Conservation (phyloP, 306 rosid species). For the Ziziphus jujuba region DNA sequence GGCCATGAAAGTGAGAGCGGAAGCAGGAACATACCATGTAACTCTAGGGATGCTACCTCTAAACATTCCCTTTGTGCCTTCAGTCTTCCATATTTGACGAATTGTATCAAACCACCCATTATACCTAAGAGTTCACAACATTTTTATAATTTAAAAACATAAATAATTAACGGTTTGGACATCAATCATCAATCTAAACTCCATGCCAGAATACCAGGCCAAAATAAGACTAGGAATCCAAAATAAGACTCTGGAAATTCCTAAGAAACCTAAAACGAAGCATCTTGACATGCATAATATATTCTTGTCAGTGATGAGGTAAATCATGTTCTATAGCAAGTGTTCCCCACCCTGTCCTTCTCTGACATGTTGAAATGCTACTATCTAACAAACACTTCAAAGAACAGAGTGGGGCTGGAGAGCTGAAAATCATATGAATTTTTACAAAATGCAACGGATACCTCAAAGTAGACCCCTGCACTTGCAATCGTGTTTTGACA, state of each 20-base stretch:
- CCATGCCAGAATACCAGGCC: slow-evolving; percentile 2
- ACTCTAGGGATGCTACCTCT: slow-evolving; percentile 85
- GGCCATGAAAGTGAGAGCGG: slow-evolving; percentile 89
- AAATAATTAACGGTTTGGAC: not conserved
- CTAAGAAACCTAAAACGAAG: no score
- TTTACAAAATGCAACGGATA: slow-evolving; percentile 20
- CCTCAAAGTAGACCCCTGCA: slow-evolving; percentile 79
- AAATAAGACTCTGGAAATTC: no score
- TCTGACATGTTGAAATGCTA: not conserved
- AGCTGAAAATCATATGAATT: slow-evolving; percentile 7
- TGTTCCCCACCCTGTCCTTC: no score
- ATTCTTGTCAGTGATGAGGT: no score
- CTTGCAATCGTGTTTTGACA: slow-evolving; percentile 82
- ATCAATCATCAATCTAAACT: not conserved
- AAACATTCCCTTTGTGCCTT: slow-evolving; percentile 75
- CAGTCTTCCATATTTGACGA: slow-evolving; percentile 52
- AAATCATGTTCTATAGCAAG: no score
- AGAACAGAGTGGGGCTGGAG: not conserved
- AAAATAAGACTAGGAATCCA: not conserved
- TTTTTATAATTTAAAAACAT: slow-evolving; percentile 11
- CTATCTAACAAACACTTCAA: no score
- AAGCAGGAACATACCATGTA: slow-evolving; percentile 89
- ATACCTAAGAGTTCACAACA: slow-evolving; percentile 47
- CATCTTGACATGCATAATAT: no score
- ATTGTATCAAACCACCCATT: slow-evolving; percentile 77